Conservation (phyloP, 2,329 filamentous ascomycete genomes). For the Diaporthe longicolla region DNA sequence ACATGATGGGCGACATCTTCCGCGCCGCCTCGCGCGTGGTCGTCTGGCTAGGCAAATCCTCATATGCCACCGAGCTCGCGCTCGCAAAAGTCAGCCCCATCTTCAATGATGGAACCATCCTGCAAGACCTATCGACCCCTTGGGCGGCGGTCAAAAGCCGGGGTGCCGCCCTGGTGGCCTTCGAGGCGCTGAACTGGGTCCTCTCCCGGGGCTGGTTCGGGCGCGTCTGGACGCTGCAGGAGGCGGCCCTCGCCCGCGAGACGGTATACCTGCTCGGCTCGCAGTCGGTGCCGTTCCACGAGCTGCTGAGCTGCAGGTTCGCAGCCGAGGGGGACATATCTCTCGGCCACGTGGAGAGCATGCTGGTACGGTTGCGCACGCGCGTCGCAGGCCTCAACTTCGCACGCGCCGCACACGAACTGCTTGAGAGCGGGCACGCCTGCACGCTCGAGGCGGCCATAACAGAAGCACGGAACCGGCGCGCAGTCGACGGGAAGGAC, state of each 20-base stretch:
- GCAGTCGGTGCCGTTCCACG: background rate
- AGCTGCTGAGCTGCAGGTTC: background rate
- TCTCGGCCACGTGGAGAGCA: background rate
- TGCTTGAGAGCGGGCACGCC: background rate
- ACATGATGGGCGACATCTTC: constrained; percentile 20
- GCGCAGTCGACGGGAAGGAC: background rate
- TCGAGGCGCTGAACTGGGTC: constrained; percentile 16
- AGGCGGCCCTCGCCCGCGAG: background rate
- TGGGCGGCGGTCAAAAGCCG: background rate
- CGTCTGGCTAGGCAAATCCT: constrained; percentile 8
- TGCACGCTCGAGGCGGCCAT: background rate
- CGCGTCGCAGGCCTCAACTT: background rate
- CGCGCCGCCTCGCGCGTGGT: constrained; percentile 9
- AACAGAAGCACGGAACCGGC: background rate
- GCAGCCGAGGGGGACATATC: background rate
- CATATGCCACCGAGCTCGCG: constrained; percentile 11
- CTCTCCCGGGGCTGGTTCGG: background rate
- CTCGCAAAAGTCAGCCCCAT: background rate
- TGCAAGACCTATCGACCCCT: background rate
- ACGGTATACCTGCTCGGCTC: background rate
- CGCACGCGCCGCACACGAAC: background rate
- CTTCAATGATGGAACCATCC: background rate
- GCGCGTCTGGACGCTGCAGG: constrained; percentile 14
- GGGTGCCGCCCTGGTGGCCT: background rate
- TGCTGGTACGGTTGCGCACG: background rate